A percentile compares a stretch with the other conserved stretches of the same genome.
Conservation (phyloP, 352 stramenopile genomes). For the Phytophthora rubi region DNA sequence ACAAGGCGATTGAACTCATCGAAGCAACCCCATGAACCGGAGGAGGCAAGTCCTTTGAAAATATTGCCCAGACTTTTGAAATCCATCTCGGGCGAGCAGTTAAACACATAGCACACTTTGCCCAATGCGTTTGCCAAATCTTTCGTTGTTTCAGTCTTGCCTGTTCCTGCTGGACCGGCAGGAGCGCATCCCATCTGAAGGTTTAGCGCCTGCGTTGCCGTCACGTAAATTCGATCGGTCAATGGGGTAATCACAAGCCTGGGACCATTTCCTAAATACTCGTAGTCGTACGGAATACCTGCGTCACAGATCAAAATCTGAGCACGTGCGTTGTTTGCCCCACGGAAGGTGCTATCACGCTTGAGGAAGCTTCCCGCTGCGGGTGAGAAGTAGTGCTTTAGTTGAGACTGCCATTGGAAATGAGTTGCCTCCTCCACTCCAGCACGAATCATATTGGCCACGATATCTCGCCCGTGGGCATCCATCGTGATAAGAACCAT, state of each 20-base stretch:
- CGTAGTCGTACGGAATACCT: constrained; percentile 96
- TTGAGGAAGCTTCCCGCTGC: constrained; percentile 90
- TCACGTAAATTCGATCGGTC: constrained; percentile 97
- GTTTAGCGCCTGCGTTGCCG: constrained; percentile 94
- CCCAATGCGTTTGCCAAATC: constrained; percentile 94
- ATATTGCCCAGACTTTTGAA: constrained; percentile 97
- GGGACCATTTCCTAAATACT: constrained; percentile 96
- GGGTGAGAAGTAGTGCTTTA: constrained; percentile 95
- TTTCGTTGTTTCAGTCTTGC: constrained; percentile 97
- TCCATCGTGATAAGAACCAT: constrained; percentile 98
- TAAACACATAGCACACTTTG: constrained; percentile 97
- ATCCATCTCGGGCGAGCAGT: constrained; percentile 97
- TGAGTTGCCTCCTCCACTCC: constrained; percentile 82
- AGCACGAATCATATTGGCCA: constrained; percentile 95
- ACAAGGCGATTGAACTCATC: constrained; percentile 97
- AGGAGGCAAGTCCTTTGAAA: constrained; percentile 96
- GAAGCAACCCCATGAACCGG: constrained; percentile 96
- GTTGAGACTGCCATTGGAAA: constrained; percentile 96
- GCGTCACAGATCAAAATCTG: constrained; percentile 94
- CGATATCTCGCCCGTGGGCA: constrained; percentile 94
- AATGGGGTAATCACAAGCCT: constrained; percentile 95
- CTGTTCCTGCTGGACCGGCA: constrained; percentile 87
- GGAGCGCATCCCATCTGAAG: constrained; percentile 89
- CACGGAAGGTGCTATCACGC: constrained; percentile 90
- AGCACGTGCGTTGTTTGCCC: constrained; percentile 74